Percentiles rank a stretch among this genome's conserved stretches.
phyloP scores from a whole-genome alignment of 2,329 filamentous ascomycete genomes.

The Botryotinia convoluta region DNA sequence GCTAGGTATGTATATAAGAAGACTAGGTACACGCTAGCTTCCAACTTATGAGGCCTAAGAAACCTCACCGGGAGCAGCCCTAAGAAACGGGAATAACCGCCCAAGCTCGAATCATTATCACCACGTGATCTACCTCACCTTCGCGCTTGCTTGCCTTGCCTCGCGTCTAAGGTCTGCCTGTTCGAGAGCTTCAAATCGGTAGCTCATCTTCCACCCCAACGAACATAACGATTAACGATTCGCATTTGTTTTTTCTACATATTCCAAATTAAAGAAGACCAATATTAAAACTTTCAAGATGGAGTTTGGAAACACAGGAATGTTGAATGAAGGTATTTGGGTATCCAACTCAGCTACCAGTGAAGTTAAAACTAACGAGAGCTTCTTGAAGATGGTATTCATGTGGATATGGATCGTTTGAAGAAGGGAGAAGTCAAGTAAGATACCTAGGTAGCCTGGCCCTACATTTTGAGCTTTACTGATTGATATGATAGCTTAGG shows the following conservation, averaged over 20 bases:
- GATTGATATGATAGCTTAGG: slow-evolving; percentile 63
- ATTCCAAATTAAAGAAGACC: slow-evolving; percentile 6
- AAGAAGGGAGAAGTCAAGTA: slow-evolving; percentile 99
- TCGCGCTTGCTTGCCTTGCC: slow-evolving; percentile 22
- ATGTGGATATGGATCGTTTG: slow-evolving; percentile 96
- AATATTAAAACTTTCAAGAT: slow-evolving; percentile 42
- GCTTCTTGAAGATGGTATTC: slow-evolving; percentile 79
- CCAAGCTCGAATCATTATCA: slow-evolving; percentile 13
- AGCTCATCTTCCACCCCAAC: slow-evolving; percentile 16
- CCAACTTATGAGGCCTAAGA: not conserved
- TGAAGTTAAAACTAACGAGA: slow-evolving; percentile 32
- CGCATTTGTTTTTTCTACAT: slow-evolving; percentile 32
- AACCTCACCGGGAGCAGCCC: not conserved
- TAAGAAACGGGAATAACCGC: not conserved
- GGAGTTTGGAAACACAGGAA: slow-evolving; percentile 63
- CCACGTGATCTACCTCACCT: slow-evolving; percentile 10
- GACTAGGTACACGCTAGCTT: not conserved
- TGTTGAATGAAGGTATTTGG: slow-evolving; percentile 59
- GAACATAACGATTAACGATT: slow-evolving; percentile 17
- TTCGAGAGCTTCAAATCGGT: slow-evolving; percentile 24
- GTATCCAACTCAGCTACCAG: slow-evolving; percentile 23
- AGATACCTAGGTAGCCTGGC: slow-evolving; percentile 41
- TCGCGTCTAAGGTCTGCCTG: slow-evolving; percentile 32
- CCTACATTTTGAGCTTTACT: slow-evolving; percentile 3
- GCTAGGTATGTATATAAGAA: not conserved